Conservation (phyloP, 306 rosid species). For the Trifolium dubium region DNA sequence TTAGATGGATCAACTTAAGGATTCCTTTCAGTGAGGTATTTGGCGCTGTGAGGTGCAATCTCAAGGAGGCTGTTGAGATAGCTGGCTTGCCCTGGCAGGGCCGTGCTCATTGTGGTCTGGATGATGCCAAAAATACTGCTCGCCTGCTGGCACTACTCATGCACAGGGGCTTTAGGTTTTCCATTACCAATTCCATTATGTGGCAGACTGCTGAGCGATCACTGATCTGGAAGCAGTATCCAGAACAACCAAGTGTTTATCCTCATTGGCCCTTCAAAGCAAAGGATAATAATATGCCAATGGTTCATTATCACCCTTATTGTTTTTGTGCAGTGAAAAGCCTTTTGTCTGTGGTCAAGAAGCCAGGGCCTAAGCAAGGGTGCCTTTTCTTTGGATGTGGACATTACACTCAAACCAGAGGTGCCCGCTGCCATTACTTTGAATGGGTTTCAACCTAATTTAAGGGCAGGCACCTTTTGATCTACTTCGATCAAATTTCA, state of each 20-base stretch:
- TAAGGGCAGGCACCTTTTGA: constrained; percentile 42
- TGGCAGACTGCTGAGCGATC: constrained; percentile 68
- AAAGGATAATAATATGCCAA: constrained; percentile 56
- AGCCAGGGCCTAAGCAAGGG: constrained; percentile 90
- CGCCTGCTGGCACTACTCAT: constrained; percentile 75
- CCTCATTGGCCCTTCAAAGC: constrained; percentile 59
- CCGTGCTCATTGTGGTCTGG: constrained; percentile 92
- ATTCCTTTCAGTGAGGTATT: constrained; percentile 83
- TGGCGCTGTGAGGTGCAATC: constrained; percentile 78
- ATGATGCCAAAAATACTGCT: constrained; percentile 94
- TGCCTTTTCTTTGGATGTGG: constrained; percentile 88
- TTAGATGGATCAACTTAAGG: constrained; percentile 92
- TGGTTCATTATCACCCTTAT: constrained; percentile 58
- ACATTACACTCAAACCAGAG: constrained; percentile 78
- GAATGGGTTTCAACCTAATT: constrained; percentile 78
- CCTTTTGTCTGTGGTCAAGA: constrained; percentile 67
- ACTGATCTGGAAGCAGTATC: constrained; percentile 62
- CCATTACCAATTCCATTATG: constrained; percentile 73
- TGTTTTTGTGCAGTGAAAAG: constrained; percentile 90
- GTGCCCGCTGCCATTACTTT: constrained; percentile 85
- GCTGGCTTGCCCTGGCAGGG: constrained; percentile 94
- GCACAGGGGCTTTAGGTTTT: constrained; percentile 73
- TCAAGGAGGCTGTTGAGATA: constrained; percentile 90
- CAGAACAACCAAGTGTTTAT: constrained; percentile 48
- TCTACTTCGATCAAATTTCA: constrained; percentile 45